phyloP scores from a whole-genome alignment of 345 rosid genomes.

The Euphorbia pulcherrima region DNA sequence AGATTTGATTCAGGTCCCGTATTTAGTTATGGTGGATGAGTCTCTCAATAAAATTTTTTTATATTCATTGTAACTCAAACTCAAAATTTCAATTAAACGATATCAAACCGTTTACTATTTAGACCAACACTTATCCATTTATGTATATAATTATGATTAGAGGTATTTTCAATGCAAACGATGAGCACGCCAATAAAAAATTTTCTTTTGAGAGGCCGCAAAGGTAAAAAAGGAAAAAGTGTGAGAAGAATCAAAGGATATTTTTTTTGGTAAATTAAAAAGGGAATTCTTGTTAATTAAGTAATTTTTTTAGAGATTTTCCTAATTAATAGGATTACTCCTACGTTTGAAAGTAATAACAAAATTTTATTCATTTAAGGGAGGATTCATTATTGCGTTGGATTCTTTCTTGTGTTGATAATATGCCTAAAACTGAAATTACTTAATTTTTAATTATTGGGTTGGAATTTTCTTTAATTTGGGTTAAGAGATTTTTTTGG shows the following conservation, averaged over 20 bases:
- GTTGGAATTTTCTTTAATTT: neutral
- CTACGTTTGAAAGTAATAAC: neutral
- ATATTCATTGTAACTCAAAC: too few species aligned
- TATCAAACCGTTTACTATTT: too few species aligned
- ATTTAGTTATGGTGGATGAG: too few species aligned
- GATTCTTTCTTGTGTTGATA: neutral
- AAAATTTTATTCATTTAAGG: neutral
- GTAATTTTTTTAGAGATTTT: too few species aligned
- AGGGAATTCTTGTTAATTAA: neutral
- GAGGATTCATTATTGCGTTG: conserved; percentile 4
- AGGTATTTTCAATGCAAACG: neutral
- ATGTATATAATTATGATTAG: neutral
- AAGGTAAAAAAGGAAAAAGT: neutral
- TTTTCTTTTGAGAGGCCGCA: neutral
- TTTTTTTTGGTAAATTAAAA: neutral
- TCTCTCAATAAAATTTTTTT: too few species aligned
- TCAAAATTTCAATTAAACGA: too few species aligned
- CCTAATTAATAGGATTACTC: neutral
- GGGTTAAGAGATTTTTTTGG: too few species aligned
- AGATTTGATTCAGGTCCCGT: too few species aligned
- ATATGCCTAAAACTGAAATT: neutral
- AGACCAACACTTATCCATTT: too few species aligned
- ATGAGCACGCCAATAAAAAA: neutral
- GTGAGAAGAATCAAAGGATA: neutral
- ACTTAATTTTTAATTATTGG: neutral